These are phyloP conservation scores for Thraustotheca clavata DNA, from an alignment of 352 stramenopile species.

Conservation along the genomic window DNA sequence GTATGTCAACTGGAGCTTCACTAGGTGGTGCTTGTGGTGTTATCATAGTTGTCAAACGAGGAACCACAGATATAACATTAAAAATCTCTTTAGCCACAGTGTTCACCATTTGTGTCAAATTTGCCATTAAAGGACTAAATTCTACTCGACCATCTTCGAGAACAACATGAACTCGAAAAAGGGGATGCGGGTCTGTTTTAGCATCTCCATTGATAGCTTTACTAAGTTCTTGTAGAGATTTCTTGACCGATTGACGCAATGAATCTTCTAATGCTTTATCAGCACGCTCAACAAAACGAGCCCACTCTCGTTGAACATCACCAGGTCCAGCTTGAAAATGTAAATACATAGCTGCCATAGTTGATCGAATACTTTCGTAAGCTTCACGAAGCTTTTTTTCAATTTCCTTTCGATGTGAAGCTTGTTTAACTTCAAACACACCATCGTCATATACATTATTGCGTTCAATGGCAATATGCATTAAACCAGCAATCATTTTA, in stretches of 20 bases:
- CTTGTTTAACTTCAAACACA: constrained; percentile 89
- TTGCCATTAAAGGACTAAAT: constrained; percentile 91
- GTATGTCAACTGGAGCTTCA: not conserved
- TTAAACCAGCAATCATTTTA: constrained; percentile 79
- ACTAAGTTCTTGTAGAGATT: constrained; percentile 90
- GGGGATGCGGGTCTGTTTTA: constrained; percentile 83
- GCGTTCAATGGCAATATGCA: constrained; percentile 90
- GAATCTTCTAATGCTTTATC: constrained; percentile 89
- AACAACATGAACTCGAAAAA: constrained; percentile 91
- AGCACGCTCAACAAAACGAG: constrained; percentile 80
- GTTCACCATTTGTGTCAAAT: constrained; percentile 93
- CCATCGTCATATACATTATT: constrained; percentile 91
- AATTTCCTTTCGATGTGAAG: constrained; percentile 77
- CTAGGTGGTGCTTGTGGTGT: not conserved
- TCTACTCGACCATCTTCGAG: constrained; percentile 90
- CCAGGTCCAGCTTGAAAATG: constrained; percentile 84
- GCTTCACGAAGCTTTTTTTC: constrained; percentile 66
- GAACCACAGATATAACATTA: constrained; percentile 87
- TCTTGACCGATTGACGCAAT: constrained; percentile 88
- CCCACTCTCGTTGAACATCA: constrained; percentile 91
- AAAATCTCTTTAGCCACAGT: constrained; percentile 94
- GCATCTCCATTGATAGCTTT: constrained; percentile 92
- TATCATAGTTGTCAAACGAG: constrained; percentile 47
- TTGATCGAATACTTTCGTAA: constrained; percentile 80
- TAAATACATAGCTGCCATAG: constrained; percentile 87